phyloP scores from a whole-genome alignment of 106 monocot genomes.

The Dendrobium chrysotoxum region DNA sequence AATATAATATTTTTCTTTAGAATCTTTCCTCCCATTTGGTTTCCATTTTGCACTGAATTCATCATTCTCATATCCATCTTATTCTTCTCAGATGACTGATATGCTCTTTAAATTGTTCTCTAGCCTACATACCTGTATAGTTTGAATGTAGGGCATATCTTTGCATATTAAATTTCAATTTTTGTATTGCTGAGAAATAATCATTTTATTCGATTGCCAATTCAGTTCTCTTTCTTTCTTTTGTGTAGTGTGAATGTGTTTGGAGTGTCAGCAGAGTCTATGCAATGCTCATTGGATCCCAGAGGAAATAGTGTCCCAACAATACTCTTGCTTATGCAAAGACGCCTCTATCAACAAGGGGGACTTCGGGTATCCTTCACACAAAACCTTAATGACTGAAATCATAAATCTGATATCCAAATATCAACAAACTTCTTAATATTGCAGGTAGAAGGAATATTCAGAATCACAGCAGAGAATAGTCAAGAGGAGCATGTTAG shows the following conservation, averaged over 20 bases:
- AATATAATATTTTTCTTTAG: not conserved
- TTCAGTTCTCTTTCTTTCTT: not conserved
- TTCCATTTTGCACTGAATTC: not conserved
- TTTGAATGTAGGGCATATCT: not conserved
- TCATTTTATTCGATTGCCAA: not conserved
- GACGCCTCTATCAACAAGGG: conserved; percentile 42
- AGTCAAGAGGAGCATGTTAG: conserved; percentile 56
- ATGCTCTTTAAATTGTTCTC: not conserved
- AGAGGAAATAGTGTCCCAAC: conserved; percentile 57
- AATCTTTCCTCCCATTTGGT: not conserved
- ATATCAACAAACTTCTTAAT: conserved; percentile 4
- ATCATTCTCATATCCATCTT: not conserved
- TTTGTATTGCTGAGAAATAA: not conserved
- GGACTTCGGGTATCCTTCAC: conserved; percentile 29
- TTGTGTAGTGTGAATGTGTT: conserved; percentile 42
- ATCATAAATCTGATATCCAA: not conserved
- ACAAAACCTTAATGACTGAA: not conserved
- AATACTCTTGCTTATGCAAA: conserved; percentile 54
- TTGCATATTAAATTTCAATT: not conserved
- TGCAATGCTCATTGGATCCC: conserved; percentile 54
- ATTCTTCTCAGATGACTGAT: not conserved
- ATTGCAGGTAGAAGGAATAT: conserved; percentile 56
- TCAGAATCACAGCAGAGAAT: conserved; percentile 50
- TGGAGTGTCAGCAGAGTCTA: conserved; percentile 53
- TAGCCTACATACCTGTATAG: not conserved